Evolutionary conservation across 106 monocot genomes (phyloP).

Genomic region (Hemerocallis citrina): DNA sequence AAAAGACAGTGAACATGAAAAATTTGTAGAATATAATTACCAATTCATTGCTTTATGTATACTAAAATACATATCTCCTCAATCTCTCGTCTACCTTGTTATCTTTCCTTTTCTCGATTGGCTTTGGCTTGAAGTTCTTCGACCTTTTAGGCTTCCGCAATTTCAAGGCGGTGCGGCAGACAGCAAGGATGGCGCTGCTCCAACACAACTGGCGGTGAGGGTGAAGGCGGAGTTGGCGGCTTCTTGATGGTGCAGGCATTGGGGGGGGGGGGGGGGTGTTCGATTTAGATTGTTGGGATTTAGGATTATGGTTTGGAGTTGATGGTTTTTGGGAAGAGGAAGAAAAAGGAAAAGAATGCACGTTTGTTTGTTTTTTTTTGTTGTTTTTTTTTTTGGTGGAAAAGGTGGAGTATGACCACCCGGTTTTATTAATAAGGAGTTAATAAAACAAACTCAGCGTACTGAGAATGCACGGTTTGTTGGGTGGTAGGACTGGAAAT

Average conservation of each 20-base stretch:
- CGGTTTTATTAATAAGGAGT: too few relatives aligned
- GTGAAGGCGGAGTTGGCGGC: conserved; percentile 80
- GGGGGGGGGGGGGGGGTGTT: conserved; percentile 13
- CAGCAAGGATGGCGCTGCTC: conserved; percentile 68
- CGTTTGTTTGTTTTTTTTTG: too few relatives aligned
- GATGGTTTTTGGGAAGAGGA: conserved; percentile 9
- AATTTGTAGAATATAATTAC: too few relatives aligned
- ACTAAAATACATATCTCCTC: too few relatives aligned
- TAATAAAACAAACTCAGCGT: too few relatives aligned
- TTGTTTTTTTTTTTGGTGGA: too few relatives aligned
- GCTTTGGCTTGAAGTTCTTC: not conserved
- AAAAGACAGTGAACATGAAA: too few relatives aligned
- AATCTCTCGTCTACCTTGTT: conserved; percentile 51
- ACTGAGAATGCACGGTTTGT: not conserved
- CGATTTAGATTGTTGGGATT: conserved; percentile 22
- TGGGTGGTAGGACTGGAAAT: not conserved
- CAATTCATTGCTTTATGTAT: too few relatives aligned
- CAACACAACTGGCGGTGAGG: conserved; percentile 49
- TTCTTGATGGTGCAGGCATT: conserved; percentile 38
- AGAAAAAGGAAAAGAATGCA: too few relatives aligned
- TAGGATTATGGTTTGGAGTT: conserved; percentile 9
- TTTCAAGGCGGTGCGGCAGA: conserved; percentile 35
- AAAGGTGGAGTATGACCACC: too few relatives aligned
- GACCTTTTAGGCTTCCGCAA: conserved; percentile 3
- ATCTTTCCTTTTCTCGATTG: conserved; percentile 1